Evolutionary conservation across 345 rosid genomes (phyloP), one percentile per base, ranked within the genome.

Genomic region (Citrus mangshanensis): DNA sequence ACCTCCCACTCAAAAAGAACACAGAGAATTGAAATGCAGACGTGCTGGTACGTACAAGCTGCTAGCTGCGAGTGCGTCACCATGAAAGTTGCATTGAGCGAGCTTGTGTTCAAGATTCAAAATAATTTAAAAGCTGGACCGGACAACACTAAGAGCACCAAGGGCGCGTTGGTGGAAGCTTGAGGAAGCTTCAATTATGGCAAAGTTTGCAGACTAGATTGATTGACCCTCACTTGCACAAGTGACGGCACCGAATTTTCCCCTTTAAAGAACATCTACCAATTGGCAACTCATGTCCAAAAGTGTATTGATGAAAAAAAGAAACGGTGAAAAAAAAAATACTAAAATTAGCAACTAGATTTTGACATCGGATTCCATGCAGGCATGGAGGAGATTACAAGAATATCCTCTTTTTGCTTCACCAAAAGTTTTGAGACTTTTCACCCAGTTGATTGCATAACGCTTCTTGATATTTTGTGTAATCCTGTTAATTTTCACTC

Each of bases 1-100:
- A 81, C 73, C 32, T 12, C 75, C 80, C 80, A 76, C 83, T 81
- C 30, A 76, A 72, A 58, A 63, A 46, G 51, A 63, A 61, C 58
- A 40, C 22, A 14, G 10, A 46, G 22, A 18, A 32, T 30, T 30
- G 68, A 32, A 64, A 14, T 32, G 40, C n/a, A 7, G 73, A 59
- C 77, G 37, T 0, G 38, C 28, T 28, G 9, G 37, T 63, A 55
- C 79, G 51, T 70, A 55, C 76, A 62, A 75, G 74, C 58, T 35
- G 56, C 67, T 46, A 1, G 51, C 51, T 19, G 37, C 18, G 25
- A 21, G 49, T 59, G 56, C 68, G 22, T 68, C 66, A 78, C 32
- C 72, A 54, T 16, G 69, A 59, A 77, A 46, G 51, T 46, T 16
- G 18, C 51, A 46, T 46, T 46, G 5, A 46, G 51, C 14, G 18